Base-by-base conservation (phyloP, 345 rosid species). In the Citrus hindsii region DNA sequence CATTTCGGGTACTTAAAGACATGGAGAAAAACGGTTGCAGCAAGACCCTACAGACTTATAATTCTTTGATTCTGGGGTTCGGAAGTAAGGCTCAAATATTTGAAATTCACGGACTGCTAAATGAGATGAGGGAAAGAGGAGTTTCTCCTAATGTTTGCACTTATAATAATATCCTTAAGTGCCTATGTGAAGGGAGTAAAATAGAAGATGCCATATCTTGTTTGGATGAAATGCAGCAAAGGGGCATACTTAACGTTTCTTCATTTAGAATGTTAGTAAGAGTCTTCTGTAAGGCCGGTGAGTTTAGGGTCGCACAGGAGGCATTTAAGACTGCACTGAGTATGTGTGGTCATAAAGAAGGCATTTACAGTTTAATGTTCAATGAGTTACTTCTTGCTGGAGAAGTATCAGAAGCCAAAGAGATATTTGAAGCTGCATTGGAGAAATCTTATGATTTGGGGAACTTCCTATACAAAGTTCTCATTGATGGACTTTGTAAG, bases 71-170 rank as follows among this genome's bases (percentile, higher is more conserved):
- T 79, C 82, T 86, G 67, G 97, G 98, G 28, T 86, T 94, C 19
- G 99, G 94, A 73, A 92, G 84, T 74, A 87, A 91, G 85, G 86
- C 87, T 64, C 94, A 92, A 85, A 85, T 88, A 84, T 96, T 94
- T 89, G 99, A 96, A 85, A 87, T 94, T 71, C 88, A 92, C 79
- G 99, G 99, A 71, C 84, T 94, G 81, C 84, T 96, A 82, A 89
- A 96, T 88, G 99, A 96, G 88, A 96, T 94, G 99, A 91, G 65
- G 83, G 99, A 96, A 86, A 89, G 86, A 74, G 97, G 95, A 46
- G 78, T 94, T 81, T 87, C 90, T 79, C 99, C 99, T 79, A 79
- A 91, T 86, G 91, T 91, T 40, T 84, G 73, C 80, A 96, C 97
- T 80, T 96, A 89, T 79, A 94, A 96, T 79, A 89, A 84, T 71